Percentiles rank a stretch among this genome's conserved stretches.
phyloP scores from a whole-genome alignment of 1,139 yeast species.

The Cylindricascospora bacillispora region DNA sequence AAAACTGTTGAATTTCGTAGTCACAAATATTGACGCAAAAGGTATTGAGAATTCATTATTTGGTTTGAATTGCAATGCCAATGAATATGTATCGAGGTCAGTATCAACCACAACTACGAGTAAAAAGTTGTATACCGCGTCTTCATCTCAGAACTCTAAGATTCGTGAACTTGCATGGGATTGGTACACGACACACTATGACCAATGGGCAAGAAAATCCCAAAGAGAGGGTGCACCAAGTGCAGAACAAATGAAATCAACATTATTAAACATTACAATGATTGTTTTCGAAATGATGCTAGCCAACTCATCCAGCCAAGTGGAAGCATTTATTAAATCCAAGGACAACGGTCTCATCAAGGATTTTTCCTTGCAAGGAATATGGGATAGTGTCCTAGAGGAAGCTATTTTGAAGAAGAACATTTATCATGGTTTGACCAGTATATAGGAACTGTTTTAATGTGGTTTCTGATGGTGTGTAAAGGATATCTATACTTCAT shows the following conservation, averaged over 20 bases:
- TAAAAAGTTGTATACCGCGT: constrained; percentile 7
- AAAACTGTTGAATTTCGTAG: constrained; percentile 43
- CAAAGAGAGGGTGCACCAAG: constrained; percentile 33
- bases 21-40: constrained; percentile 40
- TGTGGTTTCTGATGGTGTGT: background rate
- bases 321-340: constrained; percentile 26
- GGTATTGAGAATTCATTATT: constrained; percentile 42
- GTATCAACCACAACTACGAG: constrained; percentile 3
- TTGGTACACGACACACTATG: constrained; percentile 44
- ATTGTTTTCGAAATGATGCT: constrained; percentile 34
- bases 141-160: constrained; percentile 3
- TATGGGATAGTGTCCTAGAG: constrained; percentile 10
- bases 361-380: constrained; percentile 5
- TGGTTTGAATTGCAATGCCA: constrained; percentile 32
- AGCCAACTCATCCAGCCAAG: constrained; percentile 25
- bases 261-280: constrained; percentile 32
- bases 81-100: constrained; percentile 2
- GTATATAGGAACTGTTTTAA: constrained; percentile 1
- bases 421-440: background rate
- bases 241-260: constrained; percentile 28
- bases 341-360: constrained; percentile 20
- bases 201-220: constrained; percentile 37
- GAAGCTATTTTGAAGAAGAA: constrained; percentile 1
- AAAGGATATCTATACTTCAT: background rate
- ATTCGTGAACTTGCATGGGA: constrained; percentile 31